phyloP scores from a whole-genome alignment of 2,329 filamentous ascomycete species.

The Myriosclerotinia duriaeana region DNA sequence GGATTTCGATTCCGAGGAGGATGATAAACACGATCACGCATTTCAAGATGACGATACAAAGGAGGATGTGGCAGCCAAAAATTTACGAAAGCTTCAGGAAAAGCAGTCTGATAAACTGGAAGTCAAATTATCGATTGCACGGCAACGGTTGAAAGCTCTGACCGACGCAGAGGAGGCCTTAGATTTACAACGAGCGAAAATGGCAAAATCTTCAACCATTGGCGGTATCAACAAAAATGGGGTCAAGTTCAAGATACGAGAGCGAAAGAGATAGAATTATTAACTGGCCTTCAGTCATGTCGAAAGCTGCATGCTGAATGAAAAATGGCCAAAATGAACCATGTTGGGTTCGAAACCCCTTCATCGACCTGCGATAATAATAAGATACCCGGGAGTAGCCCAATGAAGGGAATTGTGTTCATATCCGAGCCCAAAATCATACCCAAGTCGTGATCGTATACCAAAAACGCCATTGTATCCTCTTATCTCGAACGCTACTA shows the following conservation, averaged over 20 bases:
- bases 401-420: slow-evolving; percentile 17
- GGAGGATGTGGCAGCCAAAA: slow-evolving; percentile 36
- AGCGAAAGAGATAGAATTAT: slow-evolving; percentile 53
- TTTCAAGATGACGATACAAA: slow-evolving; percentile 25
- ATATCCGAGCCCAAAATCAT: slow-evolving; percentile 18
- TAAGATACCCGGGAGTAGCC: slow-evolving; percentile 21
- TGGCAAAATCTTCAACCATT: slow-evolving; percentile 64
- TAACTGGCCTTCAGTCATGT: slow-evolving; percentile 35
- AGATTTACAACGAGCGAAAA: slow-evolving; percentile 59
- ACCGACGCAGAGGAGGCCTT: slow-evolving; percentile 57
- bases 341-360: slow-evolving; percentile 9
- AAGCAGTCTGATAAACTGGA: slow-evolving; percentile 52
- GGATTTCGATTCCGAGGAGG: slow-evolving; percentile 34
- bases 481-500: slow-evolving; percentile 28
- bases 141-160: slow-evolving; percentile 55
- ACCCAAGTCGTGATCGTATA: slow-evolving; percentile 20
- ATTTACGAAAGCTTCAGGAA: slow-evolving; percentile 45
- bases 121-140: slow-evolving; percentile 50
- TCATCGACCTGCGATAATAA: slow-evolving; percentile 24
- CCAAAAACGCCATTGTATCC: slow-evolving; percentile 31
- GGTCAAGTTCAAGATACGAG: slow-evolving; percentile 61
- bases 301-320: slow-evolving; percentile 35
- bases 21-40: slow-evolving; percentile 28
- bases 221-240: slow-evolving; percentile 60
- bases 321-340: slow-evolving; percentile 21